Base-by-base conservation (phyloP, 306 rosid genomes). In the Quercus agrifolia region DNA sequence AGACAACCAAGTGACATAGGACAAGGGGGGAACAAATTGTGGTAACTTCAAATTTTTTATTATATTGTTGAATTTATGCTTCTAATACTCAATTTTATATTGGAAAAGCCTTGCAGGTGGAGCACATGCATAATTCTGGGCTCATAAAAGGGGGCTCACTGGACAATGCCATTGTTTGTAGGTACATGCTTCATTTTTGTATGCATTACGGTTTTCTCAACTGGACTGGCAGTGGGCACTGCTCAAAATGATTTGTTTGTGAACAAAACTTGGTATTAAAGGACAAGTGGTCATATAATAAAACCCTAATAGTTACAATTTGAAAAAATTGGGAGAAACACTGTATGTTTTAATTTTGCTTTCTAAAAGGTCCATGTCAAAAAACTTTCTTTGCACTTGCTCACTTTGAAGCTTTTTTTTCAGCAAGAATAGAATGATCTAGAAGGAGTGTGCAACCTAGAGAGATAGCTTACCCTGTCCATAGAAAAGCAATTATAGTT, bases 121-220 rank as follows among this genome's bases (percentile, higher is more conserved):
- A 94, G 89, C 85, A 84, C 82, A 88, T 92, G 93, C 93, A 82
- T 70, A 70, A 77, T 74, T 85, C 85, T 80, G 98, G 97, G 84
- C 91, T 94, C 73, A 91, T 92, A 77, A 91, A 80, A 86, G 98
- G 97, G 17, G 98, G 98, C 74, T 86, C 90, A 20, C 83, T 89
- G 68, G 90, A 91, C 79, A 90, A 91, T 86, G 97, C 97, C 74
- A 76, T 92, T 74, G 93, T 94, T 70, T 92, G 97, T 78, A 89
- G 99, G 97, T 91, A 85, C 82, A 63, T 80, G 21, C 78, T 73
- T 79, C 14, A 61, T 72, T 81, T 61, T 49, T 63, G 11, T n/a
- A 49, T 74, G 56, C 58, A 44, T 28, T 46, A 76, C 19, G 18
- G n/a, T 23, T 71, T 41, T 14, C 17, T 62, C 27, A 25, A 19